Conservation (phyloP, 2,329 filamentous ascomycete genomes). For the Penicillium hesseltinei region DNA sequence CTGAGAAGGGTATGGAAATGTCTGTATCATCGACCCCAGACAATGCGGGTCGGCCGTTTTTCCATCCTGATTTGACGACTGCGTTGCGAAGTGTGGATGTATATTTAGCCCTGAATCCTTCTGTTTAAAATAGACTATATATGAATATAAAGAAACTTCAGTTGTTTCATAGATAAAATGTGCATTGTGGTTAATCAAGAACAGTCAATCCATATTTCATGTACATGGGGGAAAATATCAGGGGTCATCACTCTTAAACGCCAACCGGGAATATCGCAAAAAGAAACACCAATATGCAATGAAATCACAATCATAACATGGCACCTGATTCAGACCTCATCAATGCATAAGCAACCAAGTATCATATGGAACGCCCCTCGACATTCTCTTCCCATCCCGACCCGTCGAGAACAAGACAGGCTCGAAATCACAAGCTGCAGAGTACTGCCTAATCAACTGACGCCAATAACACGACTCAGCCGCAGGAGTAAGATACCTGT, state of each 20-base stretch:
- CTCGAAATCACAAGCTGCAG: slow-evolving; percentile 42
- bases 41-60: slow-evolving; percentile 77
- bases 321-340: background rate
- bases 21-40: background rate
- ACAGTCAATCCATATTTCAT: background rate
- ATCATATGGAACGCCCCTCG: slow-evolving; percentile 43
- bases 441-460: slow-evolving; percentile 43
- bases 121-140: background rate
- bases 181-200: background rate
- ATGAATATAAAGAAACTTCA: background rate
- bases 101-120: background rate
- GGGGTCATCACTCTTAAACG: background rate
- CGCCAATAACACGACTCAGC: slow-evolving; percentile 59
- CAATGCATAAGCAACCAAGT: slow-evolving; percentile 37
- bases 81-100: slow-evolving; percentile 70
- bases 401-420: slow-evolving; percentile 34
- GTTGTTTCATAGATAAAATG: background rate
- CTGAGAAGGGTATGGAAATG: background rate
- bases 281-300: background rate
- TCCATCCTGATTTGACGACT: slow-evolving; percentile 84
- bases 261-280: slow-evolving; percentile 1
- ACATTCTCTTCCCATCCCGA: slow-evolving; percentile 29
- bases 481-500: slow-evolving; percentile 54
- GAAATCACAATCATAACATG: background rate
- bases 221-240: background rate